A percentile compares a stretch with the other conserved stretches of the same genome.
Conservation (phyloP, 1,284 basidiomycete species). For the Apiotrichum veenhuisii region DNA sequence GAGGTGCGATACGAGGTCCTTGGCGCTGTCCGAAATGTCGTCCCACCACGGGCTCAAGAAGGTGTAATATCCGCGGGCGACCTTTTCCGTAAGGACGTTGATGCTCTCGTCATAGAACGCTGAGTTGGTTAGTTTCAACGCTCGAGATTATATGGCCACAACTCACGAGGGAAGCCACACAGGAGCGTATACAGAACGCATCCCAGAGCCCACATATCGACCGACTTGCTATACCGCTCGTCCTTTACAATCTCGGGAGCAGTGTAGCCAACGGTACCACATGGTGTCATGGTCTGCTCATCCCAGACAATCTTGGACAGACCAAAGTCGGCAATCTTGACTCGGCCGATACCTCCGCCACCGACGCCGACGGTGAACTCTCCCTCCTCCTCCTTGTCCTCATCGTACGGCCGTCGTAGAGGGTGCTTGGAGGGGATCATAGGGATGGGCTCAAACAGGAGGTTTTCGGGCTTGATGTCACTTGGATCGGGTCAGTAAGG, state of each 20-base stretch:
- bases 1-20: constrained; percentile 91
- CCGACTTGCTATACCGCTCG: constrained; percentile 95
- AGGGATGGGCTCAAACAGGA: constrained; percentile 91
- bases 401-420: constrained; percentile 83
- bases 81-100: constrained; percentile 96
- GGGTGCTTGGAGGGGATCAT: constrained; percentile 81
- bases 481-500: constrained; percentile 33
- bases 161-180: constrained; percentile 84
- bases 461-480: constrained; percentile 98
- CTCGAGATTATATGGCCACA: too few species aligned
- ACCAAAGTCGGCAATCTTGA: constrained; percentile 99
- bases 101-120: constrained; percentile 99
- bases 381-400: constrained; percentile 98
- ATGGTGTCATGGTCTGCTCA: constrained; percentile 98
- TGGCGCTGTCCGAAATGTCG: constrained; percentile 81
- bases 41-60: constrained; percentile 99
- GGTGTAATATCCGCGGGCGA: constrained; percentile 94
- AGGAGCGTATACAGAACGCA: constrained; percentile 97
- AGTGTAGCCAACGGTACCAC: constrained; percentile 98
- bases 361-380: constrained; percentile 88
- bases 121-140: constrained; percentile 25
- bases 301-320: constrained; percentile 98
- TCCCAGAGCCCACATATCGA: constrained; percentile 99
- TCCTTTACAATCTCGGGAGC: constrained; percentile 99
- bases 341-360: constrained; percentile 93